phyloP scores from a whole-genome alignment of 2,329 filamentous ascomycete species.

The Kalmusia sp. region DNA sequence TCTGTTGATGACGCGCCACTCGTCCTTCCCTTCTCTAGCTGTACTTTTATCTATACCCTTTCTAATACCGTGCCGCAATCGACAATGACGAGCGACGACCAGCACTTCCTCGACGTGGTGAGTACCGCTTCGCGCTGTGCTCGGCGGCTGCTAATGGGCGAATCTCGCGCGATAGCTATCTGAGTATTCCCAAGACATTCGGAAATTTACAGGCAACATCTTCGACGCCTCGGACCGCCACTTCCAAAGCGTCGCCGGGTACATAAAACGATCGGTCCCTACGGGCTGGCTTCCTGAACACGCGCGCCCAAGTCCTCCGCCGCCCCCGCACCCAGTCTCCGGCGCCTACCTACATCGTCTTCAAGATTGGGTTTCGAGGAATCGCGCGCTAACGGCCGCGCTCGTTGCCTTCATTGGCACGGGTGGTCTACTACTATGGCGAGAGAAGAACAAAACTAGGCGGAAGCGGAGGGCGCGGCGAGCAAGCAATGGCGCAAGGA shows the following conservation, averaged over 20 bases:
- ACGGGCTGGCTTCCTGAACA: constrained; percentile 76
- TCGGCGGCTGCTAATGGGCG: constrained; percentile 21
- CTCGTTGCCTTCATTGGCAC: constrained; percentile 75
- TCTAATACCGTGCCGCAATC: not conserved
- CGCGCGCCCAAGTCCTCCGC: constrained; percentile 64
- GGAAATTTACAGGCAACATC: constrained; percentile 73
- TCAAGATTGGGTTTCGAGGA: constrained; percentile 64
- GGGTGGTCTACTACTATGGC: constrained; percentile 63
- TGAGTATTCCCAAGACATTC: constrained; percentile 69
- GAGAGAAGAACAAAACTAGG: constrained; percentile 65
- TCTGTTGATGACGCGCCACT: not conserved
- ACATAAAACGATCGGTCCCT: constrained; percentile 72
- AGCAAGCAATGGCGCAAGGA: constrained; percentile 81
- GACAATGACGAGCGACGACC: constrained; percentile 78
- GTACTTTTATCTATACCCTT: not conserved
- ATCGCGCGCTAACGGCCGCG: constrained; percentile 77
- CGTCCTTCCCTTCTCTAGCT: not conserved
- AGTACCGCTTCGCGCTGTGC: constrained; percentile 42
- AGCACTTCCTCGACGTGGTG: constrained; percentile 79
- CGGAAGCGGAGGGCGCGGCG: constrained; percentile 77
- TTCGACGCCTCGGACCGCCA: constrained; percentile 82
- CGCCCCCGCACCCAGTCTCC: constrained; percentile 52
- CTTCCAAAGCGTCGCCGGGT: constrained; percentile 76
- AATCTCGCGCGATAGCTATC: constrained; percentile 54
- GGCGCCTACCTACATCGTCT: constrained; percentile 62